Evolutionary conservation across 768 basidiomycete genomes (phyloP).

Genomic region (Clitopilus passeckerianus): DNA sequence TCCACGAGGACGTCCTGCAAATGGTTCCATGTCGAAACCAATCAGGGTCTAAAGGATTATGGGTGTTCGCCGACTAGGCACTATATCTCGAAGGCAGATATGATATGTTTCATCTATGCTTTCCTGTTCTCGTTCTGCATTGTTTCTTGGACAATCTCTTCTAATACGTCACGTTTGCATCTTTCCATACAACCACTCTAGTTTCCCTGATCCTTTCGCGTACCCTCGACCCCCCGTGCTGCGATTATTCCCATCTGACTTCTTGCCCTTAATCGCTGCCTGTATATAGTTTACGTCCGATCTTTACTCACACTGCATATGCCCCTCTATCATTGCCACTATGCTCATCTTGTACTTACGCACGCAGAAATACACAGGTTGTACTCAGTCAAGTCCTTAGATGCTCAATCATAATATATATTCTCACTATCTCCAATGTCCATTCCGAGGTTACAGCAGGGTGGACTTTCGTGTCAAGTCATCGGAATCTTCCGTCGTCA

Average conservation of each 20-base stretch:
- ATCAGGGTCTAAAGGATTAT: slow-evolving; percentile 25
- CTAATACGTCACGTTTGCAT: not conserved
- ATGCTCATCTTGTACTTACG: not conserved
- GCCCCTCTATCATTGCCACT: not conserved
- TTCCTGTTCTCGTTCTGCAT: not conserved
- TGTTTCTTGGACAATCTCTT: not conserved
- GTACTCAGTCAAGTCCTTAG: not conserved
- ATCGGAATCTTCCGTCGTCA: not conserved
- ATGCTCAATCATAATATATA: not conserved
- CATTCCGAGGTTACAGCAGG: slow-evolving; percentile 19
- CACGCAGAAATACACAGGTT: not conserved
- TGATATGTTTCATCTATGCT: not conserved
- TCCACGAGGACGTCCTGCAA: slow-evolving; percentile 43
- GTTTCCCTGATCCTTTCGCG: not conserved
- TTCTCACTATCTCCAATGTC: not conserved
- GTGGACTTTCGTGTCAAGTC: slow-evolving; percentile 23
- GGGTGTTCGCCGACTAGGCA: not conserved
- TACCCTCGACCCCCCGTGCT: not conserved
- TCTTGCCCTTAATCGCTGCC: not conserved
- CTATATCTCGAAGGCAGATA: not conserved
- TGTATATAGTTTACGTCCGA: not conserved
- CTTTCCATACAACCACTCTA: not conserved
- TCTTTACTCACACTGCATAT: not conserved
- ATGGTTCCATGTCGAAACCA: slow-evolving; percentile 30
- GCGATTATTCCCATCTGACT: not conserved